Percentiles rank a stretch among this genome's conserved stretches.
Conservation (phyloP, 176 grass and related monocot species). For the Musa acuminata region DNA sequence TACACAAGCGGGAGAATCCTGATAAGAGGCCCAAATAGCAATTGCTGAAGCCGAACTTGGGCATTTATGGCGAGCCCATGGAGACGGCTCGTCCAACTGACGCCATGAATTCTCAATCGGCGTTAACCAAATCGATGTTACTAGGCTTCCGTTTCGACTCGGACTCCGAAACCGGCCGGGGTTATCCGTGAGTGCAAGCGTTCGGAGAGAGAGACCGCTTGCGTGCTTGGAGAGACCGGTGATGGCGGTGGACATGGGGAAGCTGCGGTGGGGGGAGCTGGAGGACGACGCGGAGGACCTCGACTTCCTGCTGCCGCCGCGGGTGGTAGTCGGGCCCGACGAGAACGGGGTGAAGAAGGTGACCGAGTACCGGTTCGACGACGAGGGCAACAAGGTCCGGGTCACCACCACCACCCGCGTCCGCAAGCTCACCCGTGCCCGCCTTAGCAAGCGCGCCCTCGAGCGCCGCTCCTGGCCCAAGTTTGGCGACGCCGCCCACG, state of each 20-base stretch:
- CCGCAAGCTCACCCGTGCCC: conserved; percentile 52
- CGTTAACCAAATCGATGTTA: no score
- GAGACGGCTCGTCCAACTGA: no score
- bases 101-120: no score
- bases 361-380: conserved; percentile 70
- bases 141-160: no score
- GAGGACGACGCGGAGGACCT: conserved; percentile 71
- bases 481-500: conserved; percentile 66
- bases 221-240: not conserved
- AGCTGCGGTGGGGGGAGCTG: conserved; percentile 59
- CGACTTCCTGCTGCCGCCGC: conserved; percentile 67
- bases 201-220: not conserved
- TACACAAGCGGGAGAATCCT: no score
- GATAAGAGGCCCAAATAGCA: no score
- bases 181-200: not conserved
- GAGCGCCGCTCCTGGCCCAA: conserved; percentile 62
- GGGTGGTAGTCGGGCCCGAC: conserved; percentile 57
- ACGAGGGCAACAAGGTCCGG: conserved; percentile 65
- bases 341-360: conserved; percentile 63
- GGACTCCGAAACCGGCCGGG: no score
- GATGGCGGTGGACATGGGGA: conserved; percentile 34
- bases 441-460: conserved; percentile 59
- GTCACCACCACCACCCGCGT: conserved; percentile 71
- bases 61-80: no score
- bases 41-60: no score